Evolutionary conservation across 2,329 filamentous ascomycete genomes (phyloP).

Genomic region (Colletotrichum tanaceti): DNA sequence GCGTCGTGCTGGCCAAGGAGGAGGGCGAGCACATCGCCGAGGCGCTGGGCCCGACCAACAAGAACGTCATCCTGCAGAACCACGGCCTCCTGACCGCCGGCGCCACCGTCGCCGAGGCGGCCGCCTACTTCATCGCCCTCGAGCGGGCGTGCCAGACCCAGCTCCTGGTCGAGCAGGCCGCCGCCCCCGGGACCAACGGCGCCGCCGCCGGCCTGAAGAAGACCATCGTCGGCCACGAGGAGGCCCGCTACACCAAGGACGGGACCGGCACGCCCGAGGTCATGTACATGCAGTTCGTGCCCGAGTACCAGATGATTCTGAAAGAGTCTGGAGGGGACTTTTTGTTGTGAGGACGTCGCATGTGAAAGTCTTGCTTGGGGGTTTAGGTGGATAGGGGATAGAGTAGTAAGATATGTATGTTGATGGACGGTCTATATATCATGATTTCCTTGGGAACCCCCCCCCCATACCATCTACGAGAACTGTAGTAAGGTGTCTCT

Average conservation of each 20-base stretch:
- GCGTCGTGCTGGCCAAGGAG: conserved; percentile 65
- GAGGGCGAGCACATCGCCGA: conserved; percentile 72
- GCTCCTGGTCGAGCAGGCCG: conserved; percentile 72
- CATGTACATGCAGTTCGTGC: conserved; percentile 52
- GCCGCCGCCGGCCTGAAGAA: conserved; percentile 47
- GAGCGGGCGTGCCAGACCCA: conserved; percentile 77
- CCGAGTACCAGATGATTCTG: conserved; percentile 48
- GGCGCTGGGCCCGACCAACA: conserved; percentile 67
- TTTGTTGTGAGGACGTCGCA: conserved; percentile 40
- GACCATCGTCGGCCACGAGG: conserved; percentile 54
- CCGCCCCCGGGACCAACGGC: conserved; percentile 33
- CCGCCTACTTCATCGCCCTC: conserved; percentile 74
- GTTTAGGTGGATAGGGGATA: no score
- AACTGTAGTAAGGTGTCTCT: neutral
- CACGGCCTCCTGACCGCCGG: conserved; percentile 78
- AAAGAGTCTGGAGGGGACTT: conserved; percentile 49
- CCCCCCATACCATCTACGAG: no score
- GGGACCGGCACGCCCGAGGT: conserved; percentile 45
- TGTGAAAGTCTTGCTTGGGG: no score
- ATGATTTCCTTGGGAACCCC: neutral
- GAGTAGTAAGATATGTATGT: conserved; percentile 43
- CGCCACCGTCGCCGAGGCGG: conserved; percentile 76
- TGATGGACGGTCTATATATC: conserved; percentile 16
- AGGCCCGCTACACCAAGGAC: conserved; percentile 51
- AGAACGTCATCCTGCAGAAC: conserved; percentile 73